Base-by-base conservation (phyloP, 2,329 filamentous ascomycete species). In the Colletotrichum plurivorum region DNA sequence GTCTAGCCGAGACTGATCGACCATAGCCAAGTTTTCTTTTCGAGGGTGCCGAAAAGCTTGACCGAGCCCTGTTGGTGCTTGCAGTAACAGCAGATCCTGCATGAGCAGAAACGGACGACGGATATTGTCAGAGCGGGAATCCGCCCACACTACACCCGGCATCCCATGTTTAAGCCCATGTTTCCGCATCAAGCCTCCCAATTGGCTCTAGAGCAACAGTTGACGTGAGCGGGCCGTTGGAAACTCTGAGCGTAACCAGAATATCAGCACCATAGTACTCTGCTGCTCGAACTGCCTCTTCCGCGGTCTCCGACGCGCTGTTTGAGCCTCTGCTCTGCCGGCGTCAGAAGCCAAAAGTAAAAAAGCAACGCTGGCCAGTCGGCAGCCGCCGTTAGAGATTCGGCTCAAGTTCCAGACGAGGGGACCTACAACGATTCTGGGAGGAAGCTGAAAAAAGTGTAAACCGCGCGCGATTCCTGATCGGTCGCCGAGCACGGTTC, bases 321-420 rank as follows among this genome's bases (percentile, higher is more conserved):
- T 66, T 69, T 69, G 66, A 69, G 63, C 55, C 55, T 43, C 51
- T 10, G 39, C 15, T 39, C 48, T 58, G 53, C 53, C 48, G 46
- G 41, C 54, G 63, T 70, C 51, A 63, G 64, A 70, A 46, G 25
- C 15, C 16, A 25, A 61, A 70, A 70, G 58, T 55, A 53, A 70
- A 69, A 68, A 63, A 9, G 8, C 8, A 39, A 16, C 25, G 39
- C 39, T 20, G 49, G 63, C 67, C 52, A 70, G 53, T 68, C 56
- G 51, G 45, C 49, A 41, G 5, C n/a, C 62, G 49, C 12, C 54
- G 39, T 56, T 51, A 52, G 62, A 57, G 43, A 48, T 56, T 61
- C 36, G 54, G 45, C 56, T n/a, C 15, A 66, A 56, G 45, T 51
- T 52, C 16, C 20, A 31, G 66, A 66, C 62, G 62, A 69, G 36